Evolutionary conservation across 1,139 yeast genomes (phyloP).

Genomic region (Scheffersomyces lignicola): DNA sequence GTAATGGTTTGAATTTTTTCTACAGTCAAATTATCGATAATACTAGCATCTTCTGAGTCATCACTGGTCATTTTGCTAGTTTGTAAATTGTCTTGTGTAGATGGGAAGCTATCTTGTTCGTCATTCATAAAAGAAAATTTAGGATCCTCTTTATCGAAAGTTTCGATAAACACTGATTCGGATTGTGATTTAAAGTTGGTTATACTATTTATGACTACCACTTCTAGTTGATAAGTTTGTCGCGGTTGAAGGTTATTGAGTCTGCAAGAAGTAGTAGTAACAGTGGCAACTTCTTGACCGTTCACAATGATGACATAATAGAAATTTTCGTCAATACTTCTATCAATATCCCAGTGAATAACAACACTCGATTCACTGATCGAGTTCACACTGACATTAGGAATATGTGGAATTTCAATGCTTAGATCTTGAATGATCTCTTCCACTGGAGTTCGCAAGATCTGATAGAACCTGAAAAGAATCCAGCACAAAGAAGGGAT

Average conservation of each 20-base stretch:
- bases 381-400: constrained; percentile 41
- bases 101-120: constrained; percentile 8
- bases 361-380: constrained; percentile 30
- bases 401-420: constrained; percentile 44
- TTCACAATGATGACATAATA: constrained; percentile 39
- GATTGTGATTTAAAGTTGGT: constrained; percentile 40
- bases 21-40: constrained; percentile 11
- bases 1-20: constrained; percentile 20
- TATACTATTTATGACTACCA: constrained; percentile 39
- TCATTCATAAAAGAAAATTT: constrained; percentile 7
- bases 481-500: constrained; percentile 46
- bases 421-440: constrained; percentile 36
- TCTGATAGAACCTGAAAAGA: constrained; percentile 37
- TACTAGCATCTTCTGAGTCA: neutral
- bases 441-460: constrained; percentile 39
- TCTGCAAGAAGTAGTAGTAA: constrained; percentile 39
- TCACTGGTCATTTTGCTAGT: neutral
- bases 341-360: constrained; percentile 46
- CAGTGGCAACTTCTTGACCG: constrained; percentile 38
- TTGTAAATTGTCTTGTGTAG: constrained; percentile 9
- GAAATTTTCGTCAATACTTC: constrained; percentile 31
- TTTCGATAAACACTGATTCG: constrained; percentile 25
- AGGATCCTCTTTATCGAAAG: constrained; percentile 11
- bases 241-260: constrained; percentile 31
- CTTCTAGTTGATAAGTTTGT: constrained; percentile 36